A percentile compares a stretch with the other conserved stretches of the same genome.
These are phyloP conservation scores for Aspergillus candidus DNA, from an alignment of 2,329 filamentous ascomycete species.

Conservation along the genomic window DNA sequence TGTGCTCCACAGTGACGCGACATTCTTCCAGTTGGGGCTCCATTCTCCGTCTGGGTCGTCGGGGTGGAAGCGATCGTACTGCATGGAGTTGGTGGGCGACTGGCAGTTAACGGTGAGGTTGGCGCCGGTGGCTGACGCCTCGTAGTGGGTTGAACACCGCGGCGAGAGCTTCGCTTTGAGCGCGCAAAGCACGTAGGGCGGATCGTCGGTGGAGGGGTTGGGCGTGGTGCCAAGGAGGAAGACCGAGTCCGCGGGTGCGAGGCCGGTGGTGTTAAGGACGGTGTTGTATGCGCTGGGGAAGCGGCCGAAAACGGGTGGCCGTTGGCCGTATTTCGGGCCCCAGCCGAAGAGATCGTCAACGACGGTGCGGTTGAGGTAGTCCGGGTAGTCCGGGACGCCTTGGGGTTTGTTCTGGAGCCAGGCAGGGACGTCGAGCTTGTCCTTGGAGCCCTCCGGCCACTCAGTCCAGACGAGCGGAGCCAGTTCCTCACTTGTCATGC, in stretches of 20 bases:
- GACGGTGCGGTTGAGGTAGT: conserved; percentile 51
- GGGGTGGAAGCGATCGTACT: conserved; percentile 47
- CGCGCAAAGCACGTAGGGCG: conserved; percentile 62
- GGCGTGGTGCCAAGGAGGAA: conserved; percentile 58
- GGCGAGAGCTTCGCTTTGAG: conserved; percentile 59
- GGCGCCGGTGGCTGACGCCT: conserved; percentile 51
- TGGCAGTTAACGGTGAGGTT: conserved; percentile 59
- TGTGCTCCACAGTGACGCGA: conserved; percentile 50
- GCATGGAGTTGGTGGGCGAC: conserved; percentile 47
- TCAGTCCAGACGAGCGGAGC: conserved; percentile 57
- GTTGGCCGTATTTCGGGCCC: conserved; percentile 48
- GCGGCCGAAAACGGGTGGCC: conserved; percentile 50
- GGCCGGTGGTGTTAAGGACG: conserved; percentile 49
- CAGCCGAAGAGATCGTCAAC: conserved; percentile 68
- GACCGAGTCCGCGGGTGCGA: conserved; percentile 48
- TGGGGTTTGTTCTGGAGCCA: conserved; percentile 23
- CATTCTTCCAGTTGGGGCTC: conserved; percentile 49
- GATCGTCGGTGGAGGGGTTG: conserved; percentile 17
- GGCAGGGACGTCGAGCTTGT: conserved; percentile 22
- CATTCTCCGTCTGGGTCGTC: conserved; percentile 29
- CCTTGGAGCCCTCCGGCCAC: conserved; percentile 46
- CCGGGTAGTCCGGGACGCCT: conserved; percentile 34
- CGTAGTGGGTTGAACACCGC: conserved; percentile 58
- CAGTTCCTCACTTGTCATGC: conserved; percentile 56
- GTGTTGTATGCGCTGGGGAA: conserved; percentile 61